These are phyloP conservation scores for Penicillium cinerascens DNA, from an alignment of 495 filamentous ascomycete genomes.

Conservation along the genomic window DNA sequence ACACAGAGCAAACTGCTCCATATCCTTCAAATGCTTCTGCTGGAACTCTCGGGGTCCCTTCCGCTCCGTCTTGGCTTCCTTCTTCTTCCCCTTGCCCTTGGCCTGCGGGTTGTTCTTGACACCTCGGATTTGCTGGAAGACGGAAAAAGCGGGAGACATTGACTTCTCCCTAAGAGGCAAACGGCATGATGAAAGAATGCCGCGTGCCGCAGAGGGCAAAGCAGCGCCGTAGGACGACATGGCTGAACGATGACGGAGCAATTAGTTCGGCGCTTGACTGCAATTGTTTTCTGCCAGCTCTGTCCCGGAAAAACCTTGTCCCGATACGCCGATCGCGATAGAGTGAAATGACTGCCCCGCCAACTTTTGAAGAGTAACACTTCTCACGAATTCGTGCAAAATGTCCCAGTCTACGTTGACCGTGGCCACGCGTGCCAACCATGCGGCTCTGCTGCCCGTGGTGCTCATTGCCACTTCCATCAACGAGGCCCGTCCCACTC, in stretches of 20 bases:
- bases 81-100: slow-evolving; percentile 39
- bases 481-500: slow-evolving; percentile 43
- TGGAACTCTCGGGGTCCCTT: slow-evolving; percentile 61
- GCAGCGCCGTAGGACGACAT: slow-evolving; percentile 42
- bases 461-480: slow-evolving; percentile 48
- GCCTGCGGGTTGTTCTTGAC: slow-evolving; percentile 32
- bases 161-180: slow-evolving; percentile 25
- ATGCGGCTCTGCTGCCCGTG: slow-evolving; percentile 48
- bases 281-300: slow-evolving; percentile 41
- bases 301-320: slow-evolving; percentile 32
- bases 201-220: slow-evolving; percentile 40
- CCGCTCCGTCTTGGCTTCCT: slow-evolving; percentile 59
- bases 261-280: slow-evolving; percentile 5
- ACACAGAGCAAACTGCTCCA: slow-evolving; percentile 72
- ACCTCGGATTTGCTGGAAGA: slow-evolving; percentile 39
- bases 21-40: slow-evolving; percentile 55
- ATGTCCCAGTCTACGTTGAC: slow-evolving; percentile 45
- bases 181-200: slow-evolving; percentile 37
- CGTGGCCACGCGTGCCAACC: slow-evolving; percentile 61
- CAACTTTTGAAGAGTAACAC: slow-evolving; percentile 10
- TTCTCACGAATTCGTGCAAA: slow-evolving; percentile 9
- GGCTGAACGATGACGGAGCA: slow-evolving; percentile 16
- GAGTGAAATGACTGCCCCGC: slow-evolving; percentile 19
- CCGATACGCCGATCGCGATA: slow-evolving; percentile 25
- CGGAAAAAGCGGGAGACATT: slow-evolving; percentile 34